phyloP scores from a whole-genome alignment of 2,329 filamentous ascomycete species.

The Aspergillus niger region DNA sequence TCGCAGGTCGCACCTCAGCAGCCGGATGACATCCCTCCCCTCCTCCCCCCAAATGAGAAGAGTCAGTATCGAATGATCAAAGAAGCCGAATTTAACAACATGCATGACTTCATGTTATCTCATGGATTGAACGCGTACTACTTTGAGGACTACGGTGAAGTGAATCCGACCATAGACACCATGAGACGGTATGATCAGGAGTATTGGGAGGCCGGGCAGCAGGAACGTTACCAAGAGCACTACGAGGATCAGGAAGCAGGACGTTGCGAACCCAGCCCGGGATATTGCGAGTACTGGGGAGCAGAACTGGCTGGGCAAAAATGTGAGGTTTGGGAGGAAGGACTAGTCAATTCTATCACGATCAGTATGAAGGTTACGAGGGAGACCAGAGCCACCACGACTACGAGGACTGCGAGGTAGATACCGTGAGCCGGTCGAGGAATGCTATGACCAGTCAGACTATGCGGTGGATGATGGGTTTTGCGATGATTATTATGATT shows the following conservation, averaged over 20 bases:
- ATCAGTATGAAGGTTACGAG: neutral
- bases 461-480: neutral
- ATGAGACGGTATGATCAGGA: slow-evolving; percentile 5
- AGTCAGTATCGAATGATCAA: slow-evolving; percentile 4
- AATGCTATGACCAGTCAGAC: neutral
- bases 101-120: slow-evolving; percentile 12
- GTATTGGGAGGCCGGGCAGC: neutral
- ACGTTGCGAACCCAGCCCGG: neutral
- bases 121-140: slow-evolving; percentile 8
- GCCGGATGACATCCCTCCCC: neutral
- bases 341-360: neutral
- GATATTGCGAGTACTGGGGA: neutral
- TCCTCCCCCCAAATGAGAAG: neutral
- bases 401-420: neutral
- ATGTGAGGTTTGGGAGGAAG: too few species aligned
- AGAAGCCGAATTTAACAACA: slow-evolving; percentile 11
- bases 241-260: neutral
- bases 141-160: slow-evolving; percentile 1
- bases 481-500: neutral
- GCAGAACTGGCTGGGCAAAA: neutral
- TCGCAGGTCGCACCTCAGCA: neutral
- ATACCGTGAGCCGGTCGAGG: neutral
- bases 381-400: neutral
- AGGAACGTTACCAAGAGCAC: neutral
- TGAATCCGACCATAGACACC: slow-evolving; percentile 9